These are phyloP conservation scores for Amphirosellinia nigrospora DNA, from an alignment of 495 filamentous ascomycete genomes.

Conservation along the genomic window DNA sequence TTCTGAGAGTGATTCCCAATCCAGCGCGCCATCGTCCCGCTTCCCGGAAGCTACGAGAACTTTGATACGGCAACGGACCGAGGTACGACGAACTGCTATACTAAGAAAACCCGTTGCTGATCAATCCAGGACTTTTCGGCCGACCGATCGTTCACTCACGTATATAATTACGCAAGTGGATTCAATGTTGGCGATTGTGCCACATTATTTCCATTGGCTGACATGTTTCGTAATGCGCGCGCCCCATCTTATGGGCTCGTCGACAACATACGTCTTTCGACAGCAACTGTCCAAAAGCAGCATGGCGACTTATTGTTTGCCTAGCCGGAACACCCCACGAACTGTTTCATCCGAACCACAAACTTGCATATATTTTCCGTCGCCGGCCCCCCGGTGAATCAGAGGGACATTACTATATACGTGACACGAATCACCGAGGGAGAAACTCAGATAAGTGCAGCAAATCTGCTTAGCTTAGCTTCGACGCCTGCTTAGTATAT, in stretches of 20 bases:
- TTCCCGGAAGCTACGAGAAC: neutral
- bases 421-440: neutral
- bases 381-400: neutral
- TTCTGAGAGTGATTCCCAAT: neutral
- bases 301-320: neutral
- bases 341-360: neutral
- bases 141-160: neutral
- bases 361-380: neutral
- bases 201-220: slow-evolving; percentile 1
- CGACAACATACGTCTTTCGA: neutral
- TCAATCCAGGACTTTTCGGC: neutral
- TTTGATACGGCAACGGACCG: neutral
- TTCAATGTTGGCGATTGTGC: slow-evolving; percentile 12
- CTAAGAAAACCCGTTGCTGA: slow-evolving; percentile 1
- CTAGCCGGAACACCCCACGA: neutral
- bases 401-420: neutral
- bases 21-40: neutral
- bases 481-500: neutral
- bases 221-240: neutral
- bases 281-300: neutral
- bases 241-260: neutral
- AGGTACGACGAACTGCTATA: slow-evolving; percentile 6
- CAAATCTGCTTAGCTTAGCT: neutral
- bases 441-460: neutral
- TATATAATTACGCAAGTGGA: neutral